These are phyloP conservation scores for Neofusicoccum ribis DNA, from an alignment of 2,329 filamentous ascomycete species.

Conservation along the genomic window DNA sequence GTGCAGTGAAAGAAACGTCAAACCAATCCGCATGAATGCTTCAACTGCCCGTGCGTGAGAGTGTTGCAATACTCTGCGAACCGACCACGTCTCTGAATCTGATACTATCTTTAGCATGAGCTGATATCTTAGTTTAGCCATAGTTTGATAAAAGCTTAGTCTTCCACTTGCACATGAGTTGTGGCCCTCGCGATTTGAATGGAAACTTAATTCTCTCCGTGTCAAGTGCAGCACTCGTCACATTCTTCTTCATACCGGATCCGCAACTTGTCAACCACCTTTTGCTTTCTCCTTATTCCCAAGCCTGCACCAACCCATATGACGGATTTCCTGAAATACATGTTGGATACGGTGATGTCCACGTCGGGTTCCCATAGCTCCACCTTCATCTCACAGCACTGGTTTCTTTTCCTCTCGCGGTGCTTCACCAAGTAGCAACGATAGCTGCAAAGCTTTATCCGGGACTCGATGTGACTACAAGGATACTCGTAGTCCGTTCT, in stretches of 20 bases:
- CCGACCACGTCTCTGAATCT: too few species aligned
- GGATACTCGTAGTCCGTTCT: slow-evolving; percentile 16
- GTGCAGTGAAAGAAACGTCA: too few species aligned
- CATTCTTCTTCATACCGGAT: slow-evolving; percentile 9
- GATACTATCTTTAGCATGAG: too few species aligned
- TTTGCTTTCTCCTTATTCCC: slow-evolving; percentile 1
- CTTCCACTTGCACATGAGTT: too few species aligned
- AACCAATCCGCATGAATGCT: too few species aligned
- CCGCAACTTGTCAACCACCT: neutral
- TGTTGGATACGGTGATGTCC: neutral
- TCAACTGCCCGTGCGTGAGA: too few species aligned
- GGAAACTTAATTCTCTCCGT: neutral
- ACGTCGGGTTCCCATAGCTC: neutral
- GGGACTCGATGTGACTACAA: slow-evolving; percentile 17
- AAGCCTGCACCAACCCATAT: slow-evolving; percentile 4
- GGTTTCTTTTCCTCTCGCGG: neutral
- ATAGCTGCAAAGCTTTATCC: slow-evolving; percentile 12
- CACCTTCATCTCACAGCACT: neutral
- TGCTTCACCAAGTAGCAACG: slow-evolving; percentile 15
- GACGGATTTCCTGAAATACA: neutral
- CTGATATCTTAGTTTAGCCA: too few species aligned
- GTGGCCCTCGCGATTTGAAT: too few species aligned
- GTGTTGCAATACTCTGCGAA: too few species aligned
- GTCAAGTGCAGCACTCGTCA: neutral
- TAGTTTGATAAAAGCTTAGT: too few species aligned